phyloP scores from a whole-genome alignment of 2,329 filamentous ascomycete genomes.

The Colletotrichum sp. region DNA sequence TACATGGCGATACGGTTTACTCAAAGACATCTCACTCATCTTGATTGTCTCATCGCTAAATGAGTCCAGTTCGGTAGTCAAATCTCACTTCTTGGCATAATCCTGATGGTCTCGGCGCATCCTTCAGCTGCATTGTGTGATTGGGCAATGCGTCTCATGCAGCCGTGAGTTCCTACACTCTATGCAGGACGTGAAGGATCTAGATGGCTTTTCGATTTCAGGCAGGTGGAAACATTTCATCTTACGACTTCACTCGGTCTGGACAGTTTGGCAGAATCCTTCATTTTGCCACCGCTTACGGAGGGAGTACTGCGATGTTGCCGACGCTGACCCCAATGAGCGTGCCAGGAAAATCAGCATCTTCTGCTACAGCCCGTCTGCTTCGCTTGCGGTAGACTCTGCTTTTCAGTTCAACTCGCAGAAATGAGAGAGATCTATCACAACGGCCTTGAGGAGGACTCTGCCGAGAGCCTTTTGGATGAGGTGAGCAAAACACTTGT shows the following conservation, averaged over 20 bases:
- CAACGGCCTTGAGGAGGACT: neutral
- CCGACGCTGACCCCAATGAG: neutral
- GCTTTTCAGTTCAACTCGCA: accelerated
- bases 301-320: neutral
- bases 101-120: slow-evolving; percentile 7
- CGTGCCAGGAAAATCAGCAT: neutral
- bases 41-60: neutral
- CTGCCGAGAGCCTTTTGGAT: neutral
- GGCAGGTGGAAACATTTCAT: neutral
- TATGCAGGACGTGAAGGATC: neutral
- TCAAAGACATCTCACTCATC: neutral
- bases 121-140: neutral
- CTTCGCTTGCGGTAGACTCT: neutral
- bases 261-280: neutral
- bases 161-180: neutral
- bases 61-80: neutral
- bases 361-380: neutral
- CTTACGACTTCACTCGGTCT: neutral
- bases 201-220: neutral
- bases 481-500: neutral
- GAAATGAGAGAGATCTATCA: slow-evolving; percentile 10
- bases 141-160: neutral
- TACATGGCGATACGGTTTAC: neutral
- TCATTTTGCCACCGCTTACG: neutral
- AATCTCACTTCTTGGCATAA: slow-evolving; percentile 3